phyloP scores from a whole-genome alignment of 2,329 filamentous ascomycete genomes.

The Cytospora mali region DNA sequence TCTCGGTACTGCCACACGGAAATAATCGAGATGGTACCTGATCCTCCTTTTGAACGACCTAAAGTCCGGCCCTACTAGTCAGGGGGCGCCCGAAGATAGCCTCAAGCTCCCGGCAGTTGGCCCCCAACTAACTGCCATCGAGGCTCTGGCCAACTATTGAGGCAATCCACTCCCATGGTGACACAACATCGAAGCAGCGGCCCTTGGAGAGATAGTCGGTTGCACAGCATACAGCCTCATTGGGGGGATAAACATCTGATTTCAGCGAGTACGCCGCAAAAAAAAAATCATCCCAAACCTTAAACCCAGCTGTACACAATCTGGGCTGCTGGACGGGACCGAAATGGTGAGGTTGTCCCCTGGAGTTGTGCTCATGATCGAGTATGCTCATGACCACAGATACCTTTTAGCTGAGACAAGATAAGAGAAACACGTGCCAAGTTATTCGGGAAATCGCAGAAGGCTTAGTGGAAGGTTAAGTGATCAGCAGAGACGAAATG shows the following conservation, averaged over 20 bases:
- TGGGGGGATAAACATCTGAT: background rate
- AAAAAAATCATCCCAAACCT: constrained; percentile 5
- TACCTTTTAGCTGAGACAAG: constrained; percentile 13
- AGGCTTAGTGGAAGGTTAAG: background rate
- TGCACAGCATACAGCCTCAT: constrained; percentile 3
- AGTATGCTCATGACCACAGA: background rate
- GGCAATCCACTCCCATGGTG: constrained; percentile 6
- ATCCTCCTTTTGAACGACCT: background rate
- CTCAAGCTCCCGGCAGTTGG: background rate
- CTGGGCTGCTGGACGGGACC: background rate
- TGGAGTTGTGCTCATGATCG: background rate
- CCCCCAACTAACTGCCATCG: constrained; percentile 1
- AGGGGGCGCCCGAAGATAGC: background rate
- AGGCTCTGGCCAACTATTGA: background rate
- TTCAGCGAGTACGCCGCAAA: constrained; percentile 3
- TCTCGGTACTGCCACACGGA: constrained; percentile 44
- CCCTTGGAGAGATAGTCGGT: background rate
- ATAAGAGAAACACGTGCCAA: background rate
- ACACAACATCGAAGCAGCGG: constrained; percentile 13
- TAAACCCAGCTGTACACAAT: constrained; percentile 7
- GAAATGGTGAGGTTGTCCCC: constrained; percentile 6
- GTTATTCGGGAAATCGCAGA: constrained; percentile 11
- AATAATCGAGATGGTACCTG: constrained; percentile 1
- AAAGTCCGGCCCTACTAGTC: background rate
- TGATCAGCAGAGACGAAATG: background rate